Evolutionary conservation across 306 rosid genomes (phyloP).

Genomic region (Cucurbita moschata): DNA sequence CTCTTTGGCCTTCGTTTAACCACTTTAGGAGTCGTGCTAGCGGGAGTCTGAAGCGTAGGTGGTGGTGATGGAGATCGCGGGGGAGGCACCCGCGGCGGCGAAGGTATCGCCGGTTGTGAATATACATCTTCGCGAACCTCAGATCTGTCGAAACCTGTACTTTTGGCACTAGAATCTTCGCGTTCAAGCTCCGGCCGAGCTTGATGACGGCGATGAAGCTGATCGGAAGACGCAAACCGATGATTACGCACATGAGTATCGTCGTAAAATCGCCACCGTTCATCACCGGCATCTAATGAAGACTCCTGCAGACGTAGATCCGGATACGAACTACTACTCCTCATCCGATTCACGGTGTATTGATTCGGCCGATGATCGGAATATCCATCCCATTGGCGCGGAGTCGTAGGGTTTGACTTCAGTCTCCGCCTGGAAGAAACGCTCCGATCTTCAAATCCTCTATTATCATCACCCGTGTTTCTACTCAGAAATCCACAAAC

Average conservation of each 20-base stretch:
- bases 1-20: slow-evolving; percentile 17
- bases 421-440: not conserved
- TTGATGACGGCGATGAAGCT: slow-evolving; percentile 11
- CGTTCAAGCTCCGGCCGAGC: slow-evolving; percentile 14
- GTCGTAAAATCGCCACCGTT: slow-evolving; percentile 50
- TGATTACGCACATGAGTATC: slow-evolving; percentile 34
- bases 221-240: slow-evolving; percentile 19
- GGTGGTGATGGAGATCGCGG: slow-evolving; percentile 4
- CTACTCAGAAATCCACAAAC: slow-evolving; percentile 64
- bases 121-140: slow-evolving; percentile 14
- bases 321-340: slow-evolving; percentile 71
- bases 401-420: slow-evolving; percentile 29
- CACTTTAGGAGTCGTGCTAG: not conserved
- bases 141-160: slow-evolving; percentile 21
- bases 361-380: slow-evolving; percentile 24
- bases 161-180: slow-evolving; percentile 12
- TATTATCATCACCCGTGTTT: slow-evolving; percentile 13
- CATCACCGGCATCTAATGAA: slow-evolving; percentile 27
- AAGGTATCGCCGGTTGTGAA: not conserved
- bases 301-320: slow-evolving; percentile 65
- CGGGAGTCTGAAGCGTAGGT: slow-evolving; percentile 8
- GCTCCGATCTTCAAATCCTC: slow-evolving; percentile 19
- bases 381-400: slow-evolving; percentile 35
- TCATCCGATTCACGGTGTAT: slow-evolving; percentile 22
- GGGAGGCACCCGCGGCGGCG: slow-evolving; percentile 8